Conservation (phyloP, 805 yeast genomes). For the Scheffersomyces stipitis region DNA sequence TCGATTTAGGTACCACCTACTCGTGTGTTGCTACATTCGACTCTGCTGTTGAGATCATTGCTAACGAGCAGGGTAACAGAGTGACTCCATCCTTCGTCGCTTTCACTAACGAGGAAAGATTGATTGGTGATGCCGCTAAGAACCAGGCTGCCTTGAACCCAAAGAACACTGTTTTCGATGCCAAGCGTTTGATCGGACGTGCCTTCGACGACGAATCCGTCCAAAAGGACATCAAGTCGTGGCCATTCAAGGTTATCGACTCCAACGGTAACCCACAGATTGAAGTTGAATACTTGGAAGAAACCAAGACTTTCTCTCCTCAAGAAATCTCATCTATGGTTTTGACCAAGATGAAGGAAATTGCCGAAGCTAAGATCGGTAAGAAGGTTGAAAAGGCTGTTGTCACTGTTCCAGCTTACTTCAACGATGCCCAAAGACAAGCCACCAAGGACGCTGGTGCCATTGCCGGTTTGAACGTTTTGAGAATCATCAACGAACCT, state of each 20-base stretch:
- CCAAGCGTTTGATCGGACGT: slow-evolving; percentile 59
- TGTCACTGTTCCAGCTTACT: slow-evolving; percentile 51
- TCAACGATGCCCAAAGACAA: slow-evolving; percentile 52
- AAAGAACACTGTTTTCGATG: slow-evolving; percentile 50
- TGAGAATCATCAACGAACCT: slow-evolving; percentile 50
- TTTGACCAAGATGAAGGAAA: slow-evolving; percentile 54
- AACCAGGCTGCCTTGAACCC: slow-evolving; percentile 53
- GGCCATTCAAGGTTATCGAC: slow-evolving; percentile 49
- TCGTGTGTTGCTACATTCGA: slow-evolving; percentile 52
- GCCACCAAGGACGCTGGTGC: slow-evolving; percentile 55
- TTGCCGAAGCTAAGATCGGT: slow-evolving; percentile 90
- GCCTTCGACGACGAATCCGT: slow-evolving; percentile 59
- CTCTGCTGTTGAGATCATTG: slow-evolving; percentile 50
- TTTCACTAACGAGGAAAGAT: slow-evolving; percentile 49
- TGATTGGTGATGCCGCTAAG: slow-evolving; percentile 53
- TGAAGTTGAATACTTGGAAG: slow-evolving; percentile 48
- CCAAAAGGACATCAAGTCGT: slow-evolving; percentile 52
- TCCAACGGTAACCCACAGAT: slow-evolving; percentile 47
- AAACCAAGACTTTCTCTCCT: slow-evolving; percentile 47
- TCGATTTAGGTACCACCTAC: slow-evolving; percentile 53
- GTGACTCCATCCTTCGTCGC: slow-evolving; percentile 53
- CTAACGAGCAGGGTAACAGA: slow-evolving; percentile 54
- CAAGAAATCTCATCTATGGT: slow-evolving; percentile 52
- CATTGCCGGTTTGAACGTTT: slow-evolving; percentile 50
- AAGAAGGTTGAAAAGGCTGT: slow-evolving; percentile 60